These are phyloP conservation scores for Trichoderma brevicompactum DNA, from an alignment of 2,329 filamentous ascomycete genomes.

Conservation along the genomic window DNA sequence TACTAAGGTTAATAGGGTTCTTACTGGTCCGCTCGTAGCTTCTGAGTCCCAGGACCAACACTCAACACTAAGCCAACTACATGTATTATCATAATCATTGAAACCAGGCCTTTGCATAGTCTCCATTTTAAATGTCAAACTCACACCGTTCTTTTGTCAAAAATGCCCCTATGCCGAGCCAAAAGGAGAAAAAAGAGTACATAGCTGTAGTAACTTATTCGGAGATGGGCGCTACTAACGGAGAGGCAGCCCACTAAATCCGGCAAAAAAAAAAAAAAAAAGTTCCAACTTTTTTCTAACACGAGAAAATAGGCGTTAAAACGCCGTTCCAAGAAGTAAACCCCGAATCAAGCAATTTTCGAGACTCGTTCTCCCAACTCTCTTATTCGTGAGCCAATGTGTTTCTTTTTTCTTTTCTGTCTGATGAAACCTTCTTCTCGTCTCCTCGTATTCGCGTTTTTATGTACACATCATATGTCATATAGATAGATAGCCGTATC, in stretches of 20 bases:
- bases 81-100: not conserved
- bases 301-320: not conserved
- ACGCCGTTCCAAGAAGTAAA: not conserved
- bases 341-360: not conserved
- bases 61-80: not conserved
- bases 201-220: too few species aligned
- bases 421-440: too few species aligned
- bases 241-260: conserved; percentile 6
- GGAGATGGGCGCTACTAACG: not conserved
- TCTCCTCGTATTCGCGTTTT: not conserved
- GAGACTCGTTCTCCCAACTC: not conserved
- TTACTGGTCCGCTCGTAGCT: too few species aligned
- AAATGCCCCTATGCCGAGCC: not conserved
- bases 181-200: not conserved
- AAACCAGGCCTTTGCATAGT: not conserved
- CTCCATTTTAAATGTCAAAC: not conserved
- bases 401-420: too few species aligned
- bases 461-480: too few species aligned
- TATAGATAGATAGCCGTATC: too few species aligned
- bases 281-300: not conserved
- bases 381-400: not conserved
- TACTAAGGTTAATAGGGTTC: too few species aligned
- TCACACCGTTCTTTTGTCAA: not conserved
- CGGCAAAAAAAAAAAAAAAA: not conserved
- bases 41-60: too few species aligned